Evolutionary conservation across 2,329 filamentous ascomycete species (phyloP), one percentile per base, ranked within the genome.

Genomic region (Talaromyces sp.): DNA sequence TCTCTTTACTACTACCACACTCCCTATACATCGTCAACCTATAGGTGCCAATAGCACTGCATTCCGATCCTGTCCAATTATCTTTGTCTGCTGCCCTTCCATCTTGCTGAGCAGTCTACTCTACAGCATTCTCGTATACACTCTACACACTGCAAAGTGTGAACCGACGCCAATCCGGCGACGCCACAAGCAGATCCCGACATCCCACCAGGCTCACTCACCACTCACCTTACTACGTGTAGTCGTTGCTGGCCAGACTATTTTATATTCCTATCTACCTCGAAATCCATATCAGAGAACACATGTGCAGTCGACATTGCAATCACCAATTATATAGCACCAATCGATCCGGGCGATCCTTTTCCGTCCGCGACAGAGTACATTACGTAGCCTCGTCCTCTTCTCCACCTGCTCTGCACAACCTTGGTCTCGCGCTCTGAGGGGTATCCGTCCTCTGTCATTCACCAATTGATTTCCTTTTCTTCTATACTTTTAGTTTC

Each of bases 341-440:
- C 52, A 56, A 33, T 56, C 33, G 33, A 39, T 7, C 52, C 52
- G 33, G 37, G 52, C 52, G 52, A 56, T 56, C 52, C 33, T 56
- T 11, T 37, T 56, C 52, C 33, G 31, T 56, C 9, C 10, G 27
- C 45, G n/a, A 37, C 31, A 22, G 24, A 35, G 31, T 37, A 54
- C 19, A 56, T 56, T 41, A 52, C 60, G 43, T 62, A 41, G 24
- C 47, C 49, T 41, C 47, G 60, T 37, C 22, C 47, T 35, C 43
- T 60, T 16, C 62, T 64, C 62, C 62, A 49, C 52, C 57, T 45
- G 35, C 47, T 19, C 62, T 49, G 31, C 33, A 56, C 50, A 56
- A 56, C 50, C 31, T 35, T 35, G 27, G 27, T 54, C 31, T 33
- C 11, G 33, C 10, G 24, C 24, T 54, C 14, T n/a, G 50, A 54